Conservation (phyloP, 1,284 basidiomycete species). For the Nidula niveotomentosa region DNA sequence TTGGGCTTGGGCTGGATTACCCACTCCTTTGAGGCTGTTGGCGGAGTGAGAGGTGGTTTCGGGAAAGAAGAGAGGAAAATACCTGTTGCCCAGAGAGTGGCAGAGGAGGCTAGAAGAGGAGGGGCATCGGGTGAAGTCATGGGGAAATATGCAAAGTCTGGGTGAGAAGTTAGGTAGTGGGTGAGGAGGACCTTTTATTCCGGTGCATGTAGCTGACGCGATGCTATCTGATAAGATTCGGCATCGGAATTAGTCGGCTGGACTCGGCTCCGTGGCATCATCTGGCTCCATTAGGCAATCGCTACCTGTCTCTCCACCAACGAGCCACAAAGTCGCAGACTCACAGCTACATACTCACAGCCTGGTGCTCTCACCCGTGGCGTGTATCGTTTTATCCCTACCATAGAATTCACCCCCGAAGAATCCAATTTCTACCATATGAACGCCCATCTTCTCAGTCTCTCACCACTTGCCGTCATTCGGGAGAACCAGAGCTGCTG, state of each 20-base stretch:
- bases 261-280: conserved; percentile 10
- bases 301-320: too few species aligned
- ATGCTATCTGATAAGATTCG: conserved; percentile 38
- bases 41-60: neutral
- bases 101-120: conserved; percentile 10
- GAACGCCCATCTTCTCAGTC: too few species aligned
- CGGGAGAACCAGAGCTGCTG: too few species aligned
- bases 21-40: conserved; percentile 85
- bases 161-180: conserved; percentile 9
- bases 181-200: conserved; percentile 10
- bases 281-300: neutral
- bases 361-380: conserved; percentile 4
- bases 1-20: conserved; percentile 88
- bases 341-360: neutral
- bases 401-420: too few species aligned
- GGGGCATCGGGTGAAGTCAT: neutral
- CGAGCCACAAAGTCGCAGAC: too few species aligned
- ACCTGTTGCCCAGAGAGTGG: conserved; percentile 58
- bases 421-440: too few species aligned
- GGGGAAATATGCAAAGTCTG: conserved; percentile 6
- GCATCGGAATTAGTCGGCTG: conserved; percentile 26
- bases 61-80: conserved; percentile 6
- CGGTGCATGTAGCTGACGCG: conserved; percentile 9
- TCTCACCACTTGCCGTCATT: too few species aligned
- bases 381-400: conserved; percentile 5